phyloP scores from a whole-genome alignment of 768 basidiomycete species.

The Tylopilus sp. region DNA sequence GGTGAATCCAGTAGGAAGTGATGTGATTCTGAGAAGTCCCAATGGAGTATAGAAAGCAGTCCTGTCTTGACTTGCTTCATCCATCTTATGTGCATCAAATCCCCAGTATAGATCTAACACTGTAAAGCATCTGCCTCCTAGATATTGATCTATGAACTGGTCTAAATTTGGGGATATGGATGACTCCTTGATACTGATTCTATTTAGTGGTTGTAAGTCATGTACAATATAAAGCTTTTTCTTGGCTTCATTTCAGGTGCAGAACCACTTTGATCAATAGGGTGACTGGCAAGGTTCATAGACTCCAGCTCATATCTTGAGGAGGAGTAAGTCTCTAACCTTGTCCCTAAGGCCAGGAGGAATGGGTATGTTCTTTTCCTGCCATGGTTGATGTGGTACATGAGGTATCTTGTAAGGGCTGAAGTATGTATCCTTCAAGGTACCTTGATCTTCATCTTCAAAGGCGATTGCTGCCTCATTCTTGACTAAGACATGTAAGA shows the following conservation, averaged over 20 bases:
- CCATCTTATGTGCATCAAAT: background rate
- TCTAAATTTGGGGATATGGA: background rate
- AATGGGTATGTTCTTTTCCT: background rate
- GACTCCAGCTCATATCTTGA: background rate
- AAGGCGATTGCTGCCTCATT: background rate
- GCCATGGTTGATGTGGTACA: background rate
- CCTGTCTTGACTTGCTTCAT: background rate
- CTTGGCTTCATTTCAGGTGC: background rate
- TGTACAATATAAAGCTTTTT: background rate
- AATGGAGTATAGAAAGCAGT: background rate
- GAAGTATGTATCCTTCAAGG: background rate
- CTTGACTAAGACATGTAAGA: background rate
- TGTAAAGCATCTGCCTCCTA: background rate
- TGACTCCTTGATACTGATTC: background rate
- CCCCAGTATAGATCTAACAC: background rate
- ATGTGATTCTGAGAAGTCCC: background rate
- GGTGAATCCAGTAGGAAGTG: background rate
- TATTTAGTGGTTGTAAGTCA: background rate
- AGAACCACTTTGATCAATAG: background rate
- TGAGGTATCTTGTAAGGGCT: background rate
- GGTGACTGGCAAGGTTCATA: background rate
- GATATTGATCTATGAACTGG: background rate
- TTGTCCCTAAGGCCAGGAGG: background rate
- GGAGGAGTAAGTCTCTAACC: background rate
- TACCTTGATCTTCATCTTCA: background rate